Conservation (phyloP, 129 eudicot genomes). For the Cynara cardunculus region DNA sequence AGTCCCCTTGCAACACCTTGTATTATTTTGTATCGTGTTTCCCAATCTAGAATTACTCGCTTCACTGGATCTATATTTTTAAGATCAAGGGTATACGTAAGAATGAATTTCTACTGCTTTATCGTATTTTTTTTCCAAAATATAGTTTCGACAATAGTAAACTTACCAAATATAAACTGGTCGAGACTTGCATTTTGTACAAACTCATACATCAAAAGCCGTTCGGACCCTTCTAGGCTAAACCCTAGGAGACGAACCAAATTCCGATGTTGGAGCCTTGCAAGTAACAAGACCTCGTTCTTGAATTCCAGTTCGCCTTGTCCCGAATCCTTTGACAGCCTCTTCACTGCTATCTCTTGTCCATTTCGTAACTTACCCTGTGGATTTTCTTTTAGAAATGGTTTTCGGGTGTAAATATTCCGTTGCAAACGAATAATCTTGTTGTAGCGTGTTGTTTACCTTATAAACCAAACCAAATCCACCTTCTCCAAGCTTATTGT, state of each 20-base stretch:
- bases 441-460: constrained; percentile 18
- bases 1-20: constrained; percentile 39
- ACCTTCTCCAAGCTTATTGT: constrained; percentile 39
- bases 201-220: constrained; percentile 45
- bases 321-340: constrained; percentile 34
- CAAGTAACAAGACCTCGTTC: constrained; percentile 41
- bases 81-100: neutral
- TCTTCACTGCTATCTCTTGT: constrained; percentile 44
- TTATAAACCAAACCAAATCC: constrained; percentile 52
- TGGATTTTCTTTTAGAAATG: neutral
- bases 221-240: constrained; percentile 33
- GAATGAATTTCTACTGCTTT: neutral
- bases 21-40: constrained; percentile 31
- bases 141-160: neutral
- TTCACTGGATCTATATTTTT: constrained; percentile 17
- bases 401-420: neutral
- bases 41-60: constrained; percentile 20
- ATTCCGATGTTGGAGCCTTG: constrained; percentile 49
- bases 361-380: constrained; percentile 47
- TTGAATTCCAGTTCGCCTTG: constrained; percentile 51
- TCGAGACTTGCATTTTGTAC: constrained; percentile 47
- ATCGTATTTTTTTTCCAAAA: neutral
- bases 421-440: neutral
- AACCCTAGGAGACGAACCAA: constrained; percentile 45
- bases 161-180: constrained; percentile 39